phyloP scores from a whole-genome alignment of 1,284 basidiomycete species.

The Fomitiporia mediterranea region DNA sequence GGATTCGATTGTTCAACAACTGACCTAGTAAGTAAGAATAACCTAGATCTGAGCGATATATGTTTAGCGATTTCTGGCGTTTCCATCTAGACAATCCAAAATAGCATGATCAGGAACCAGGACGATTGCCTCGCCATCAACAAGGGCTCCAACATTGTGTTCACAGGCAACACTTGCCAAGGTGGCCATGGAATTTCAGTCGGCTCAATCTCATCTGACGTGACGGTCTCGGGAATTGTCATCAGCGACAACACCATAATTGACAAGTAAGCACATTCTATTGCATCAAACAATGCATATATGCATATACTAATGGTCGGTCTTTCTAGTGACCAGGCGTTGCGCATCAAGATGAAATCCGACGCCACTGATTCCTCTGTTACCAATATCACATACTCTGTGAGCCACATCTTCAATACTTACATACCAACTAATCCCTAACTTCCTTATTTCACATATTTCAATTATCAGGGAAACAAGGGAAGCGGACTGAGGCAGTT shows the following conservation, averaged over 20 bases:
- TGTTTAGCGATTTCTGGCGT: slow-evolving; percentile 17
- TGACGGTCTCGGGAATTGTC: slow-evolving; percentile 42
- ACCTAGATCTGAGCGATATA: slow-evolving; percentile 35
- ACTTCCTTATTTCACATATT: slow-evolving; percentile 8
- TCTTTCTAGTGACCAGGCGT: slow-evolving; percentile 34
- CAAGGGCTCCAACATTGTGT: slow-evolving; percentile 48
- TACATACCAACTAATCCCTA: neutral
- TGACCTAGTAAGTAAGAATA: slow-evolving; percentile 33
- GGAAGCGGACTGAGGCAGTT: slow-evolving; percentile 37
- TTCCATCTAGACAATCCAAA: slow-evolving; percentile 3
- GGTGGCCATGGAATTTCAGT: slow-evolving; percentile 60
- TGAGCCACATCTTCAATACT: slow-evolving; percentile 19
- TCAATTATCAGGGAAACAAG: slow-evolving; percentile 36
- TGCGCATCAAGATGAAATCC: slow-evolving; percentile 45
- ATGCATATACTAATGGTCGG: neutral
- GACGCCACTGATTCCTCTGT: slow-evolving; percentile 38
- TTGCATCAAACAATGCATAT: no score
- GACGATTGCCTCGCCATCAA: slow-evolving; percentile 66
- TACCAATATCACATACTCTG: slow-evolving; percentile 38
- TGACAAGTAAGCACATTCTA: slow-evolving; percentile 39
- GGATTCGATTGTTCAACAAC: slow-evolving; percentile 43
- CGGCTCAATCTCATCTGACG: slow-evolving; percentile 47
- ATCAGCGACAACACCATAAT: slow-evolving; percentile 43
- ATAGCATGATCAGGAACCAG: slow-evolving; percentile 31
- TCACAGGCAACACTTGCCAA: slow-evolving; percentile 49